phyloP scores from a whole-genome alignment of 352 stramenopile species.

The Phytophthora citrophthora region DNA sequence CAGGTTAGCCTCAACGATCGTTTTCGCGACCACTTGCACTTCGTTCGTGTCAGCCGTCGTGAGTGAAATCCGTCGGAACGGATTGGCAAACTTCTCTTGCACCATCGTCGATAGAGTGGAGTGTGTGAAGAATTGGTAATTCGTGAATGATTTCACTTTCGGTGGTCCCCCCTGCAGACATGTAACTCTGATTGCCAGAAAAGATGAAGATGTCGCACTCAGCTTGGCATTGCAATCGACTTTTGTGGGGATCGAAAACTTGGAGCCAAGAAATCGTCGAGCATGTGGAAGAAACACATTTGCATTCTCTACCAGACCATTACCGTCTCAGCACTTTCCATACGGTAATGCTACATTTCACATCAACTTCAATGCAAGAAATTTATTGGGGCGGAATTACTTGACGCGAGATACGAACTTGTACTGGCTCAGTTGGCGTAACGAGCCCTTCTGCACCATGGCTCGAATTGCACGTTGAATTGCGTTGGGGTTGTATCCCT shows the following conservation, averaged over 20 bases:
- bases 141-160: conserved; percentile 10
- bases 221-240: neutral
- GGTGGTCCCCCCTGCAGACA: neutral
- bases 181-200: conserved; percentile 10
- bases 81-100: conserved; percentile 28
- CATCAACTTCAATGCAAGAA: conserved; percentile 7
- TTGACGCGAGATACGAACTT: conserved; percentile 86
- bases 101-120: conserved; percentile 2
- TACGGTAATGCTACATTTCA: neutral
- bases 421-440: conserved; percentile 87
- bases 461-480: conserved; percentile 87
- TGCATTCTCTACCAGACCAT: conserved; percentile 12
- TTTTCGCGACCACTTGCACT: conserved; percentile 25
- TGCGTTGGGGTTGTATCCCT: conserved; percentile 85
- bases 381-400: conserved; percentile 35
- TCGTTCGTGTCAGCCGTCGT: conserved; percentile 18
- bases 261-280: conserved; percentile 6
- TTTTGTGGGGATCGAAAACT: conserved; percentile 13
- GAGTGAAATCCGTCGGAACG: conserved; percentile 26
- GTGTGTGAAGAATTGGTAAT: conserved; percentile 2
- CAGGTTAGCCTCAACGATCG: conserved; percentile 27
- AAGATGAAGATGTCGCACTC: conserved; percentile 19
- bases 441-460: conserved; percentile 86
- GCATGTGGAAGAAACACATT: conserved; percentile 14
- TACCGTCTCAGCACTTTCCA: too few species aligned